These are phyloP conservation scores for Hyparrhenia diplandra DNA, from an alignment of 176 grass and related monocot species.

Conservation along the genomic window DNA sequence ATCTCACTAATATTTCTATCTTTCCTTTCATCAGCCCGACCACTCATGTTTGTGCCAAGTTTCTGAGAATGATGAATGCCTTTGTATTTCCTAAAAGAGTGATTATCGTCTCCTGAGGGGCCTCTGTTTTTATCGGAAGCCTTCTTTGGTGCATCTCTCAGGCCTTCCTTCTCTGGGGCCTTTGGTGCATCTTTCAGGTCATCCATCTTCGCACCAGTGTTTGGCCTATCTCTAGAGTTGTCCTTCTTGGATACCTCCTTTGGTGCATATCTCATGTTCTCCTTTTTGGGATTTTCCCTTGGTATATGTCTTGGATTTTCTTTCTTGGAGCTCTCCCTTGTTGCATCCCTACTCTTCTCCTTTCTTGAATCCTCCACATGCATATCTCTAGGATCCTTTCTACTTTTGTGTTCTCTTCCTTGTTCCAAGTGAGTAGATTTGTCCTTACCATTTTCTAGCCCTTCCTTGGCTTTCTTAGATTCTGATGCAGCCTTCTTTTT, in stretches of 20 bases:
- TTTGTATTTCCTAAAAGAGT: slow-evolving; percentile 32
- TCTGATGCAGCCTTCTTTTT: slow-evolving; percentile 54
- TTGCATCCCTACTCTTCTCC: slow-evolving; percentile 28
- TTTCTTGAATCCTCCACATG: slow-evolving; percentile 28
- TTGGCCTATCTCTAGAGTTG: slow-evolving; percentile 22
- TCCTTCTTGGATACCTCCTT: slow-evolving; percentile 39
- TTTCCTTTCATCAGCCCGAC: slow-evolving; percentile 33
- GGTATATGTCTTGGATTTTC: slow-evolving; percentile 16
- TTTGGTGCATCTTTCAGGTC: slow-evolving; percentile 36
- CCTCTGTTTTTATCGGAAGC: slow-evolving; percentile 20
- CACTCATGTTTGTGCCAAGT: slow-evolving; percentile 19
- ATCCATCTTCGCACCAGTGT: slow-evolving; percentile 19
- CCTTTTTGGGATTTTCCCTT: slow-evolving; percentile 27
- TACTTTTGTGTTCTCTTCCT: slow-evolving; percentile 27
- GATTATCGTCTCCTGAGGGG: slow-evolving; percentile 9
- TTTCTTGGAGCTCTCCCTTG: slow-evolving; percentile 28
- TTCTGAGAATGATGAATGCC: slow-evolving; percentile 26
- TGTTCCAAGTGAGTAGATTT: slow-evolving; percentile 18
- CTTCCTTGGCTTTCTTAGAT: slow-evolving; percentile 35
- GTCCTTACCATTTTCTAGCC: slow-evolving; percentile 8
- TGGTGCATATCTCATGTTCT: slow-evolving; percentile 16
- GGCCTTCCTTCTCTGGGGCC: slow-evolving; percentile 33
- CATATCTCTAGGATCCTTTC: slow-evolving; percentile 35
- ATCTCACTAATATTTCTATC: slow-evolving; percentile 37
- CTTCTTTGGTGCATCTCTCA: slow-evolving; percentile 44